Evolutionary conservation across 495 filamentous ascomycete species (phyloP).

Genomic region (Cairneyella variabilis): DNA sequence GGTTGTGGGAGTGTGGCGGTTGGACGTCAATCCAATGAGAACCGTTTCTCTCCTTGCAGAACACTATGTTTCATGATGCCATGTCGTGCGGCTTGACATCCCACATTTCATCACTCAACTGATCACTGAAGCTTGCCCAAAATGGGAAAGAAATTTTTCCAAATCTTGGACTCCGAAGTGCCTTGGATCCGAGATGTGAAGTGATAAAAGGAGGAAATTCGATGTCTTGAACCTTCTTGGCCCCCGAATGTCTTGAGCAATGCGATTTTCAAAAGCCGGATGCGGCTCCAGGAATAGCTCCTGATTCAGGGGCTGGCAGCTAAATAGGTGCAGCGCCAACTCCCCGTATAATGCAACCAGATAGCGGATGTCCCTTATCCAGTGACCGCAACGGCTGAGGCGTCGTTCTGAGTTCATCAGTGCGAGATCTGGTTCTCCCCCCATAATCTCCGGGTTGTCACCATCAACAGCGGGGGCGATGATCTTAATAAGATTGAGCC

Average conservation of each 20-base stretch:
- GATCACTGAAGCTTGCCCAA: neutral
- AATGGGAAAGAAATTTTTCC: neutral
- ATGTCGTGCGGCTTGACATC: neutral
- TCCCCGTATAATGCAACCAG: neutral
- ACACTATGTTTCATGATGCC: neutral
- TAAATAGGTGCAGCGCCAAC: neutral
- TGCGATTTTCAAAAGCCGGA: neutral
- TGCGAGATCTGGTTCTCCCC: neutral
- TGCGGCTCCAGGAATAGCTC: neutral
- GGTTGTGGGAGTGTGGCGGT: neutral
- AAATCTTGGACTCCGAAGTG: neutral
- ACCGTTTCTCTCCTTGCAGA: neutral
- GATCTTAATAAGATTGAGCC: neutral
- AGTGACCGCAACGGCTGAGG: conserved; percentile 3
- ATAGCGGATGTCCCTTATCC: neutral
- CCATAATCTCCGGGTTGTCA: conserved; percentile 1
- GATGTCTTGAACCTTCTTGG: neutral
- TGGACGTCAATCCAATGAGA: neutral
- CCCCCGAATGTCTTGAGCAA: neutral
- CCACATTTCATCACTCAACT: neutral
- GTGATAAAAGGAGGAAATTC: neutral
- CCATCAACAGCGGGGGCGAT: neutral
- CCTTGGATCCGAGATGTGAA: neutral
- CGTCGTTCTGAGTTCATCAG: neutral
- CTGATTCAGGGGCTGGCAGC: neutral